Conservation (phyloP, 305 asterid species). For the Plantago lanceolata region DNA sequence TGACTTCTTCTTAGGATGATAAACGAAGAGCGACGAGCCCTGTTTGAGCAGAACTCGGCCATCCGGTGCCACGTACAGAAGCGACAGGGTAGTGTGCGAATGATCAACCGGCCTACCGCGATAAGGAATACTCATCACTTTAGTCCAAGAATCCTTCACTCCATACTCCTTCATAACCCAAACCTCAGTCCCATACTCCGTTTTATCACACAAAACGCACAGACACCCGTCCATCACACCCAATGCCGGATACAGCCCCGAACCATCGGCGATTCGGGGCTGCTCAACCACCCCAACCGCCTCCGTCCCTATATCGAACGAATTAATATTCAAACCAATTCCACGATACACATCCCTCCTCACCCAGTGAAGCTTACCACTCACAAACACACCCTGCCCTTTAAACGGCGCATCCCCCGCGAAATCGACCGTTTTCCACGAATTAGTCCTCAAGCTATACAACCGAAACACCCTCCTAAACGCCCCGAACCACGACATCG, state of each 20-base stretch:
- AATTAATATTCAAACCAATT: conserved; percentile 20
- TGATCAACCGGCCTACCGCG: not conserved
- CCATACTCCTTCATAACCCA: conserved; percentile 40
- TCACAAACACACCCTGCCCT: conserved; percentile 25
- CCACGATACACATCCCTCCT: too few species aligned
- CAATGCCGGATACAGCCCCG: not conserved
- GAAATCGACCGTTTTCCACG: conserved; percentile 31
- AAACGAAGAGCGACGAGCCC: conserved; percentile 20
- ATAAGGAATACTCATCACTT: conserved; percentile 23
- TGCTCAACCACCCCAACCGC: conserved; percentile 22
- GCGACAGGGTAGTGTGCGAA: conserved; percentile 9
- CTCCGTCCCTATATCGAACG: conserved; percentile 28
- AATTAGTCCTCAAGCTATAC: conserved; percentile 31
- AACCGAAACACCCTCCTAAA: conserved; percentile 14
- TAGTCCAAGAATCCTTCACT: conserved; percentile 35
- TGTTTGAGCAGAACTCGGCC: conserved; percentile 28
- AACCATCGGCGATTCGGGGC: conserved; percentile 17
- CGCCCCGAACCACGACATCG: conserved; percentile 11
- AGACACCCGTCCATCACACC: conserved; percentile 34
- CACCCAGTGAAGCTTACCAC: conserved; percentile 47
- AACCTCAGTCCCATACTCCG: conserved; percentile 14
- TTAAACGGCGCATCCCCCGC: conserved; percentile 15
- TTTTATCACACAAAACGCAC: conserved; percentile 24
- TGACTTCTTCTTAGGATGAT: conserved; percentile 3
- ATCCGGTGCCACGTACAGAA: conserved; percentile 6